Percentiles rank a stretch among this genome's conserved stretches.
Conservation (phyloP, 2,329 filamentous ascomycete species). For the Lecanoromycetidae sp. region DNA sequence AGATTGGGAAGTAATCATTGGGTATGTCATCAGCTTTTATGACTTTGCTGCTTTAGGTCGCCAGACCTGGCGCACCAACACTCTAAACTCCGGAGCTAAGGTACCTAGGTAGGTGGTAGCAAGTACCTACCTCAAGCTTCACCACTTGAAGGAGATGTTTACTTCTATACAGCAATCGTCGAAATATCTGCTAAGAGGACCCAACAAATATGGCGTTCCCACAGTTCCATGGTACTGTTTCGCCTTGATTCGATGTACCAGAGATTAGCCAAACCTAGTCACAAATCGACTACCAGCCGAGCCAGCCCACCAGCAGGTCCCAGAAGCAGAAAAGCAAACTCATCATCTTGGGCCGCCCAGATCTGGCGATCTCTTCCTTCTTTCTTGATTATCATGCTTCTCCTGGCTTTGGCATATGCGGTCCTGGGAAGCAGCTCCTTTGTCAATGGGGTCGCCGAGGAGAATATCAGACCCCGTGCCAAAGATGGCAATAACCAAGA, state of each 20-base stretch:
- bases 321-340: too few species aligned
- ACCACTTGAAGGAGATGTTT: background rate
- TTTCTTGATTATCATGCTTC: constrained; percentile 4
- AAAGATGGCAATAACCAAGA: constrained; percentile 12
- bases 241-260: background rate
- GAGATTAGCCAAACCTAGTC: background rate
- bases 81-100: background rate
- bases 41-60: too few species aligned
- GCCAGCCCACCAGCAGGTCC: background rate
- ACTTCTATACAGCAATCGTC: background rate
- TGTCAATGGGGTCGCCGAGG: background rate
- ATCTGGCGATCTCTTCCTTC: background rate
- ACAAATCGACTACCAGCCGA: background rate
- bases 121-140: too few species aligned
- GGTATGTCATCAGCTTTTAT: constrained; percentile 5
- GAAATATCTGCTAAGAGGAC: background rate
- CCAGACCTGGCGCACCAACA: background rate
- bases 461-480: background rate
- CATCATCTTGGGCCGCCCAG: background rate
- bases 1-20: background rate
- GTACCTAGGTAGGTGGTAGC: background rate
- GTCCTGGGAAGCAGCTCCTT: constrained; percentile 3
- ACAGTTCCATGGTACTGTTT: background rate
- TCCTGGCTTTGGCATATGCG: background rate
- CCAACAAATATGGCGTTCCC: background rate